Conservation (phyloP, 2,329 filamentous ascomycete genomes). For the Fusarium bactridioides region DNA sequence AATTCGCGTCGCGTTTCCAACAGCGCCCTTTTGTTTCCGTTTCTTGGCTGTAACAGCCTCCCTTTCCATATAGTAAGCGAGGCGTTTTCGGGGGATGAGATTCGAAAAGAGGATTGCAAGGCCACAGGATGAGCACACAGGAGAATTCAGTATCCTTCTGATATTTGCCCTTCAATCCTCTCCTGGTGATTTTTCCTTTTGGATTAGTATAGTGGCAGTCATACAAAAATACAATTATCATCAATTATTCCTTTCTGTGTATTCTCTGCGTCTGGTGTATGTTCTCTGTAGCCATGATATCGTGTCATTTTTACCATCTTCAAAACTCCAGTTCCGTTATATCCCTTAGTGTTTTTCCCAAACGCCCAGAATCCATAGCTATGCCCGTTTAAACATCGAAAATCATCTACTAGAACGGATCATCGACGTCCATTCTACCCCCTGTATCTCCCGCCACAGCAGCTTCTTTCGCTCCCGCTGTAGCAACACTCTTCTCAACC, state of each 20-base stretch:
- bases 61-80: conserved; percentile 44
- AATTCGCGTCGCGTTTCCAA: conserved; percentile 8
- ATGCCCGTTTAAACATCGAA: conserved; percentile 24
- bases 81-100: conserved; percentile 44
- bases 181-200: conserved; percentile 29
- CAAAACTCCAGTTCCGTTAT: conserved; percentile 2
- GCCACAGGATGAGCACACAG: conserved; percentile 6
- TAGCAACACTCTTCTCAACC: conserved; percentile 48
- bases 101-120: conserved; percentile 34
- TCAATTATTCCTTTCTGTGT: not conserved
- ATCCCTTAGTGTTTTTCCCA: not conserved
- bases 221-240: conserved; percentile 32
- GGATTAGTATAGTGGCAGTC: conserved; percentile 38
- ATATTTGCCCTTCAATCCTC: conserved; percentile 9
- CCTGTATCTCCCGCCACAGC: conserved; percentile 44
- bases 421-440: conserved; percentile 59
- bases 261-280: not conserved
- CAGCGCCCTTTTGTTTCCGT: conserved; percentile 15
- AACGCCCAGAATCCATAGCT: conserved; percentile 39
- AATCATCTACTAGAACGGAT: conserved; percentile 49
- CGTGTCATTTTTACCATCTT: not conserved
- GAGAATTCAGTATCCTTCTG: not conserved
- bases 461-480: conserved; percentile 48
- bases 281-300: conserved; percentile 11
- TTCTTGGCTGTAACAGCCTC: conserved; percentile 36